These are phyloP conservation scores for Myriosclerotinia duriaeana DNA, from an alignment of 2,329 filamentous ascomycete genomes.

Conservation along the genomic window DNA sequence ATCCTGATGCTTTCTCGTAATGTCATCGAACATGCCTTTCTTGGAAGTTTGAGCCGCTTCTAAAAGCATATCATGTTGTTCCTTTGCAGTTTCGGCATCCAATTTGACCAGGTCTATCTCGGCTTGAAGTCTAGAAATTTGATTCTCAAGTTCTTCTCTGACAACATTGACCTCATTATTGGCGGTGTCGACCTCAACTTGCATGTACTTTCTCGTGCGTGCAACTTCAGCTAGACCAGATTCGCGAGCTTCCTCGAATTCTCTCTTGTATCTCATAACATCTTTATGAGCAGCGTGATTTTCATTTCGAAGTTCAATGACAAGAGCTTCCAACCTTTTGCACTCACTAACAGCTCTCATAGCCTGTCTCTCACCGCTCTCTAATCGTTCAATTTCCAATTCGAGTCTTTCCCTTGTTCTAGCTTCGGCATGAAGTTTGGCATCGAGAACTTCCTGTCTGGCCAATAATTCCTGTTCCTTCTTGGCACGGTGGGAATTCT, in stretches of 20 bases:
- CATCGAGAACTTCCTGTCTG: conserved; percentile 76
- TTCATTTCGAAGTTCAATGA: conserved; percentile 61
- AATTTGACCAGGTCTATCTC: conserved; percentile 77
- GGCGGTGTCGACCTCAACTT: conserved; percentile 77
- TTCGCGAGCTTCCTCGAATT: conserved; percentile 81
- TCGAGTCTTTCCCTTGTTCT: conserved; percentile 67
- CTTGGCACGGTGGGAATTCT: conserved; percentile 76
- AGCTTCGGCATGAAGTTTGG: conserved; percentile 71
- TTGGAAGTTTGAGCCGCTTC: conserved; percentile 76
- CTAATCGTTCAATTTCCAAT: conserved; percentile 64
- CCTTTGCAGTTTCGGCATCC: conserved; percentile 78
- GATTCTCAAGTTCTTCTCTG: conserved; percentile 77
- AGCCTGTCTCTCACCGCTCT: conserved; percentile 62
- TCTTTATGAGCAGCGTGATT: conserved; percentile 56
- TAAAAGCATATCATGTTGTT: conserved; percentile 78
- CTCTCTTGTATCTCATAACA: conserved; percentile 63
- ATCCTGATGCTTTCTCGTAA: conserved; percentile 60
- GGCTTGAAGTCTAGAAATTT: conserved; percentile 67
- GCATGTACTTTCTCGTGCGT: conserved; percentile 73
- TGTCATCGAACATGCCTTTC: conserved; percentile 53
- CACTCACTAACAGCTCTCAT: conserved; percentile 63
- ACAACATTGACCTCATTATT: conserved; percentile 84
- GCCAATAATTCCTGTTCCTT: conserved; percentile 78
- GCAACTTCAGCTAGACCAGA: conserved; percentile 77
- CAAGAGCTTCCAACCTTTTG: conserved; percentile 57